Evolutionary conservation across 2,329 filamentous ascomycete species (phyloP), one percentile per base, ranked within the genome.

Genomic region (Parafenestella ontariensis): DNA sequence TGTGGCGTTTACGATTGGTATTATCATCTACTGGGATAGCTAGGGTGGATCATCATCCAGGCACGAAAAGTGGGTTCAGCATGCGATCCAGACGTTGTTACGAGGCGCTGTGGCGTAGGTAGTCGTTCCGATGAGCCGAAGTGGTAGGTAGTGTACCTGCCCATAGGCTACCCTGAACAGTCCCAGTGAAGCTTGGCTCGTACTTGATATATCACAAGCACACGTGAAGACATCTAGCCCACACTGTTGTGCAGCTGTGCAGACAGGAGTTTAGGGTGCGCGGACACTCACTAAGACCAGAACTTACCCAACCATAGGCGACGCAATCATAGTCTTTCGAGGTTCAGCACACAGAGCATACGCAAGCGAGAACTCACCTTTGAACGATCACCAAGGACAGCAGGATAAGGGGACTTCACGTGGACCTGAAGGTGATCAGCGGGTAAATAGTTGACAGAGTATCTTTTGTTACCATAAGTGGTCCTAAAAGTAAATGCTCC

Each of bases 401-500:
- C 10, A 24, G 40, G 45, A 36, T 26, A 26, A 26, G 41, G 49
- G 36, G 40, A 62, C 47, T 48, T 61, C 61, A 64, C 61, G 40
- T 39, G 44, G 28, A 43, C 56, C 64, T 67, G 53, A 37, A 55
- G 43, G 52, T 29, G 36, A 67, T 67, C 62, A 67, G 64, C 64
- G 47, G 55, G 54, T 59, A 56, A 61, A 62, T 43, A 45, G 49
- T 45, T 46, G 51, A 49, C 44, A 64, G 51, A 64, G 65, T 67
- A 56, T 58, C 54, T 61, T 58, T 61, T 59, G 48, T 65, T 65
- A 67, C 64, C 64, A 62, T 61, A 57, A 39, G 29, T 39, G 46
- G 46, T 46, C 46, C 46, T 47, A 54, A 49, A 42, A 54, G 8
- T 31, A 46, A 53, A 50, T 23, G 36, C 36, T 39, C 18, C 36